These are phyloP conservation scores for Penicillium bialowiezense DNA, from an alignment of 495 filamentous ascomycete species.

Conservation along the genomic window DNA sequence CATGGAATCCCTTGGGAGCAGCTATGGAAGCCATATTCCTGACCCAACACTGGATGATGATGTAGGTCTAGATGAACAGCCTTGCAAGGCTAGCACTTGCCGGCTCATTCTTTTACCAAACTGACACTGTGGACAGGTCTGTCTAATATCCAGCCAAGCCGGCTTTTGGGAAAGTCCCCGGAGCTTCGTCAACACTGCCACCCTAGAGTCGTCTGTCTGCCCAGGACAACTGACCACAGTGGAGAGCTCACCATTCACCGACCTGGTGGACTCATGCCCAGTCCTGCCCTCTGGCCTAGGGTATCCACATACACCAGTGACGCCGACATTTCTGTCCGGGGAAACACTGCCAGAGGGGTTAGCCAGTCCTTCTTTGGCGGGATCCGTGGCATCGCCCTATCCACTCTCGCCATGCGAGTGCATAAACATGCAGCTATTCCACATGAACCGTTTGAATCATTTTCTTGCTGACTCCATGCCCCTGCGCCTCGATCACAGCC, in stretches of 20 bases:
- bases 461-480: slow-evolving; percentile 28
- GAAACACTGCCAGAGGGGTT: slow-evolving; percentile 29
- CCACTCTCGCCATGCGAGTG: slow-evolving; percentile 32
- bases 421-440: slow-evolving; percentile 30
- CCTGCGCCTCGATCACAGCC: slow-evolving; percentile 37
- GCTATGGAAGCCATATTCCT: slow-evolving; percentile 9
- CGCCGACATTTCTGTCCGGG: slow-evolving; percentile 36
- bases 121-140: slow-evolving; percentile 12
- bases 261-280: slow-evolving; percentile 18
- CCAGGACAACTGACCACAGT: slow-evolving; percentile 15
- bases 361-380: slow-evolving; percentile 30
- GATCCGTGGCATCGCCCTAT: slow-evolving; percentile 21
- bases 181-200: slow-evolving; percentile 12
- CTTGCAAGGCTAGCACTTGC: background rate
- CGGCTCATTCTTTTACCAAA: background rate
- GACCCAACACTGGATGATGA: slow-evolving; percentile 22
- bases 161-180: slow-evolving; percentile 26
- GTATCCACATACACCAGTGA: slow-evolving; percentile 30
- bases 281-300: slow-evolving; percentile 19
- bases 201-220: slow-evolving; percentile 20
- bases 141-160: slow-evolving; percentile 17
- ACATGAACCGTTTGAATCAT: slow-evolving; percentile 35
- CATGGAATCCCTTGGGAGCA: slow-evolving; percentile 11
- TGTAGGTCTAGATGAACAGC: too few relatives aligned
- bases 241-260: slow-evolving; percentile 21